Conservation (phyloP, 2,329 filamentous ascomycete genomes). For the Talaromyces sp. region DNA sequence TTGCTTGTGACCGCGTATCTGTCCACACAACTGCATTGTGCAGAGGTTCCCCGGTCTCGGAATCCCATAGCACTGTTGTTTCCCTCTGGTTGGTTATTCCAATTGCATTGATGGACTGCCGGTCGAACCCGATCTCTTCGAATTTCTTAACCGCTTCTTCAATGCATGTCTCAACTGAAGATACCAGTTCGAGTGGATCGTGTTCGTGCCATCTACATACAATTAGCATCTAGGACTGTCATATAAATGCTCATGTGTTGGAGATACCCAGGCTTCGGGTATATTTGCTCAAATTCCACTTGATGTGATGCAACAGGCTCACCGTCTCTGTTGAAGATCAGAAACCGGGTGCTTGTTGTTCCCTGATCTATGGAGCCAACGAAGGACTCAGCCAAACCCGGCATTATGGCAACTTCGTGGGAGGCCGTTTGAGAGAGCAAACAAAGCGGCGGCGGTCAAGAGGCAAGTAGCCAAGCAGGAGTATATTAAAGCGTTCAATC, state of each 20-base stretch:
- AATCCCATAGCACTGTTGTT: conserved; percentile 81
- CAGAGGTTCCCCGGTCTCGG: conserved; percentile 69
- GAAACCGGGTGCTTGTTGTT: conserved; percentile 80
- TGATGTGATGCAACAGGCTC: conserved; percentile 77
- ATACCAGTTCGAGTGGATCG: conserved; percentile 68
- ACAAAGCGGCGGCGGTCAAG: neutral
- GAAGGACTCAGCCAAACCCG: conserved; percentile 42
- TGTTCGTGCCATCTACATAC: conserved; percentile 76
- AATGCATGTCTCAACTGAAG: conserved; percentile 72
- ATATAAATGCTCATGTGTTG: neutral
- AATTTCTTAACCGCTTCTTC: conserved; percentile 67
- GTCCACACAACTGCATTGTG: conserved; percentile 87
- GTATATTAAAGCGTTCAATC: neutral
- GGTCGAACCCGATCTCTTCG: conserved; percentile 57
- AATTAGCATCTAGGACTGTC: neutral
- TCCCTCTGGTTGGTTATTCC: conserved; percentile 90
- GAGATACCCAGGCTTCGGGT: conserved; percentile 72
- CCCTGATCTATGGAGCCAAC: conserved; percentile 87
- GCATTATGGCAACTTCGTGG: neutral
- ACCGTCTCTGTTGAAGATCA: conserved; percentile 78
- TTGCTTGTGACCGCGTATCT: conserved; percentile 69
- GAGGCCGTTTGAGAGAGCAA: neutral
- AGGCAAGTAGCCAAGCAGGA: neutral
- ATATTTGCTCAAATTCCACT: conserved; percentile 77
- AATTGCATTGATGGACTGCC: conserved; percentile 63